Evolutionary conservation across 257 asterid genomes (phyloP).

Genomic region (Nicotiana tabacum): DNA sequence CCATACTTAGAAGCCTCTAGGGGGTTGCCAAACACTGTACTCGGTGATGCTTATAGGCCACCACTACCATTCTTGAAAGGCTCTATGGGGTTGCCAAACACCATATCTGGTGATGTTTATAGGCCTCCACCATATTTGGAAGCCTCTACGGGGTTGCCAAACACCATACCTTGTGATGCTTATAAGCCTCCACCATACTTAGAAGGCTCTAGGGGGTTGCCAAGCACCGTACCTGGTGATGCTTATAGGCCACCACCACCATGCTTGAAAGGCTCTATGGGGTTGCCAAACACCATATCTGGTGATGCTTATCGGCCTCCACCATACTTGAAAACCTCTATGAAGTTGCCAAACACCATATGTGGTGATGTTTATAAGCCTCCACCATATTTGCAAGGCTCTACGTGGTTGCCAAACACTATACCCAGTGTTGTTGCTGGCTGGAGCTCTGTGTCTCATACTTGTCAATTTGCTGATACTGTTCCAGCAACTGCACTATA

Average conservation of each 20-base stretch:
- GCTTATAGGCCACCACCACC: slow-evolving; percentile 32
- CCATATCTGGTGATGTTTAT: neutral
- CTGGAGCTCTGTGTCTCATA: no score
- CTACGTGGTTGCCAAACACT: no score
- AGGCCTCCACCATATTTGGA: neutral
- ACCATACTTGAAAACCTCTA: no score
- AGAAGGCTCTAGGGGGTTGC: neutral
- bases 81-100: neutral
- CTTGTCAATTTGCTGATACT: slow-evolving; percentile 62
- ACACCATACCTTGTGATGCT: slow-evolving; percentile 29
- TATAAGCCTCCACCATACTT: slow-evolving; percentile 26
- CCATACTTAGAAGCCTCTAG: neutral
- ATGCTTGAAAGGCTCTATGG: neutral
- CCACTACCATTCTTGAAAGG: neutral
- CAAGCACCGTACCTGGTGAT: neutral
- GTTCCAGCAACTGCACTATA: slow-evolving; percentile 36
- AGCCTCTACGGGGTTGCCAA: neutral
- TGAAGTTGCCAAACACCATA: no score
- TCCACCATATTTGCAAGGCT: no score
- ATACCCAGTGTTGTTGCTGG: no score
- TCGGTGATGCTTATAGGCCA: neutral
- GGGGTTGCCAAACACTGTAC: neutral
- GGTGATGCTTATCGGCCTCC: neutral
- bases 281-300: no score
- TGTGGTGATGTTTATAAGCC: no score